These are phyloP conservation scores for Haberlea rhodopensis DNA, from an alignment of 257 asterid genomes.

Conservation along the genomic window DNA sequence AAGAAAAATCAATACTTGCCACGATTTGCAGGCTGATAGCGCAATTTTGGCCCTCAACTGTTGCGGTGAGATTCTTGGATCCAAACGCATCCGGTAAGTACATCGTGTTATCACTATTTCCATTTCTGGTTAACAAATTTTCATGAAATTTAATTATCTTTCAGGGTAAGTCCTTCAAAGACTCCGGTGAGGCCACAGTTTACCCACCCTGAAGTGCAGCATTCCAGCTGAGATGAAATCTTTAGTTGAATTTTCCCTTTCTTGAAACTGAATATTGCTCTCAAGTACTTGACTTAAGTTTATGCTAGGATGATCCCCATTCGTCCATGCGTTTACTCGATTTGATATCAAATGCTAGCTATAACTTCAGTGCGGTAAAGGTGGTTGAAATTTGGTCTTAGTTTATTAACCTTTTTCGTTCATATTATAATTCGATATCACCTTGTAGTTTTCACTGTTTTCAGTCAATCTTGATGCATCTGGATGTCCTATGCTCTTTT, in stretches of 20 bases:
- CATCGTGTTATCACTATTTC: background rate
- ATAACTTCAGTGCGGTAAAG: background rate
- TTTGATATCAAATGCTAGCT: background rate
- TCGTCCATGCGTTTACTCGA: background rate
- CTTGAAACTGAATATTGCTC: background rate
- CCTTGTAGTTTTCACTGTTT: background rate
- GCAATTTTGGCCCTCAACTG: constrained; percentile 83
- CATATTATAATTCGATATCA: too few species aligned
- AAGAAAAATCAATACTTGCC: constrained; percentile 1
- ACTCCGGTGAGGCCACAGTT: constrained; percentile 96
- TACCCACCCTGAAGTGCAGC: constrained; percentile 46
- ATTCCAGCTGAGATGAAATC: constrained; percentile 15
- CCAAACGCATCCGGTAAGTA: constrained; percentile 76
- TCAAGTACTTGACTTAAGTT: background rate
- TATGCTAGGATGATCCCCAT: background rate
- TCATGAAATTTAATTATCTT: constrained; percentile 12
- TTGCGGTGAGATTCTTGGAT: constrained; percentile 78
- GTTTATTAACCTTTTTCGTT: background rate
- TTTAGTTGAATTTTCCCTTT: background rate
- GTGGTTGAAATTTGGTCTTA: background rate
- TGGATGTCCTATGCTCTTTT: too few species aligned
- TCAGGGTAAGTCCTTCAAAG: constrained; percentile 97
- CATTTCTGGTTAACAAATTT: background rate
- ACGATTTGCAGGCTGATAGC: constrained; percentile 71
- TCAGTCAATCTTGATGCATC: too few species aligned